A percentile compares a stretch with the other conserved stretches of the same genome.
phyloP scores from a whole-genome alignment of 805 yeast species.

The Teunomyces stri region DNA sequence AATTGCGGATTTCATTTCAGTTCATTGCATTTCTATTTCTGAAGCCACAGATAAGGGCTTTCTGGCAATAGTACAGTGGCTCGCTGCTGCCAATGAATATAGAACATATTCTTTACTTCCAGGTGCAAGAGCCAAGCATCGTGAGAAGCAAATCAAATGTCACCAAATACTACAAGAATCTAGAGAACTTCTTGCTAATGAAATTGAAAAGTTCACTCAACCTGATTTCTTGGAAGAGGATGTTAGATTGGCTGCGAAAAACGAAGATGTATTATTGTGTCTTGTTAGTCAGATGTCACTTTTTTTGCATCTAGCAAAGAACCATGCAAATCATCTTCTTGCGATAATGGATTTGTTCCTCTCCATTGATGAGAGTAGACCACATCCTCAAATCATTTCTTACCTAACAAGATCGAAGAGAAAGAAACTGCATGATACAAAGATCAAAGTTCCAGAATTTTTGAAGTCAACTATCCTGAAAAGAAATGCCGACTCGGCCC shows the following conservation, averaged over 20 bases:
- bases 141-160: conserved; percentile 13
- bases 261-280: conserved; percentile 25
- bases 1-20: conserved; percentile 19
- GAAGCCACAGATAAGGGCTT: conserved; percentile 17
- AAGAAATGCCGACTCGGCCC: conserved; percentile 29
- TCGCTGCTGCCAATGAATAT: conserved; percentile 27
- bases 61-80: conserved; percentile 21
- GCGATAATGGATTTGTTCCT: conserved; percentile 18
- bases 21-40: conserved; percentile 15
- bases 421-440: not conserved
- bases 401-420: conserved; percentile 13
- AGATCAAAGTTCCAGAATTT: conserved; percentile 6
- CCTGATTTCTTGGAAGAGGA: conserved; percentile 4
- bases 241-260: conserved; percentile 8
- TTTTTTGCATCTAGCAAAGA: conserved; percentile 17
- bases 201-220: conserved; percentile 9
- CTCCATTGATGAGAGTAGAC: conserved; percentile 19
- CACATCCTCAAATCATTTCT: conserved; percentile 17
- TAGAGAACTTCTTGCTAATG: conserved; percentile 9
- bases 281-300: conserved; percentile 24
- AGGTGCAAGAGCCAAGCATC: conserved; percentile 9
- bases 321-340: conserved; percentile 13
- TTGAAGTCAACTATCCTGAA: conserved; percentile 10
- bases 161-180: conserved; percentile 12
- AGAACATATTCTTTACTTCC: conserved; percentile 19